Evolutionary conservation across 768 basidiomycete genomes (phyloP).

Genomic region (Royoungia palumana): DNA sequence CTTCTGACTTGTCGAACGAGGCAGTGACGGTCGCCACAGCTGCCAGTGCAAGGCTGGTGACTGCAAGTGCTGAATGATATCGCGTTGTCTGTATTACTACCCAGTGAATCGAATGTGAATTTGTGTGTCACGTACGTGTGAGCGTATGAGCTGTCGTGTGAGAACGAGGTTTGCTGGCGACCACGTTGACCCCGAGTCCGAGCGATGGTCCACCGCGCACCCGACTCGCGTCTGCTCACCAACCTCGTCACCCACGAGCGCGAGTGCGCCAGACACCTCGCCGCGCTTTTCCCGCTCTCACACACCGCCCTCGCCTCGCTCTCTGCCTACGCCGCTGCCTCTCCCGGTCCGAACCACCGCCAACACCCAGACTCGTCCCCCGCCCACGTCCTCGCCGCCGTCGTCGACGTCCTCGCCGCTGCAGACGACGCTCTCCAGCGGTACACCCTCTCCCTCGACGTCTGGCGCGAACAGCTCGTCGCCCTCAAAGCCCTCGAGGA

Average conservation of each 20-base stretch:
- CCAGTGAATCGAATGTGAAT: too few relatives aligned
- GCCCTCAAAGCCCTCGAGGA: conserved; percentile 66
- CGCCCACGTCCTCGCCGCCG: conserved; percentile 28
- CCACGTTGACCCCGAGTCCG: too few relatives aligned
- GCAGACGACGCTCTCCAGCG: conserved; percentile 67
- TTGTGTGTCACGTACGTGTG: too few relatives aligned
- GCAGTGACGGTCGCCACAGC: not conserved
- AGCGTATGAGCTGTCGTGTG: too few relatives aligned
- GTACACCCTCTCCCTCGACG: conserved; percentile 59
- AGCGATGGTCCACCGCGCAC: conserved; percentile 70
- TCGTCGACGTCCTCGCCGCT: conserved; percentile 55
- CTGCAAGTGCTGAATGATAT: conserved; percentile 13
- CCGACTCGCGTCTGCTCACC: conserved; percentile 68
- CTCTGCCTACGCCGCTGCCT: conserved; percentile 70
- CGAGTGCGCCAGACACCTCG: conserved; percentile 62
- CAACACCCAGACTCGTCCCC: conserved; percentile 15
- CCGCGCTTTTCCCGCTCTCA: conserved; percentile 54
- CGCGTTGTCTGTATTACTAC: too few relatives aligned
- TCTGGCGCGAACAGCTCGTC: conserved; percentile 61
- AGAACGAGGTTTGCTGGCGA: too few relatives aligned
- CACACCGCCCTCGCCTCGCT: conserved; percentile 61
- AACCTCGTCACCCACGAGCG: conserved; percentile 70
- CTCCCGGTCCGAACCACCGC: conserved; percentile 28
- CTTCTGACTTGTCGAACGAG: too few relatives aligned
- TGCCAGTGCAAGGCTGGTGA: conserved; percentile 15